A percentile compares a stretch with the other conserved stretches of the same genome.
phyloP scores from a whole-genome alignment of 164 flowering plant species.

The Berberis vulgaris region DNA sequence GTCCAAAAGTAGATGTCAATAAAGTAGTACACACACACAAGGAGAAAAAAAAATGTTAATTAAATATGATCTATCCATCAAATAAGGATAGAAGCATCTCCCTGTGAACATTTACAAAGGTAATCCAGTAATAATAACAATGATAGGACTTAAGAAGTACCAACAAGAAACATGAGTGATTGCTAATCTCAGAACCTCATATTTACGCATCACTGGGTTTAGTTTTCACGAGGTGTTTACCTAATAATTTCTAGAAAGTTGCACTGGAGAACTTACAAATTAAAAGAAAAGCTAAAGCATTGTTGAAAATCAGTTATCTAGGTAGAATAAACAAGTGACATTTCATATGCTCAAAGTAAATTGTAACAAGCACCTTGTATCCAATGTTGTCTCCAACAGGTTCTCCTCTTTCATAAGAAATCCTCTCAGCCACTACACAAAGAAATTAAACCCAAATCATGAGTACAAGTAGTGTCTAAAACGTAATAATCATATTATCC shows the following conservation, averaged over 20 bases:
- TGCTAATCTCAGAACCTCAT: no score
- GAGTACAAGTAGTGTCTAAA: neutral
- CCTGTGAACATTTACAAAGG: no score
- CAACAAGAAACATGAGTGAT: no score
- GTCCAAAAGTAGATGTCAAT: neutral
- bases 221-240: no score
- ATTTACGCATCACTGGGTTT: no score
- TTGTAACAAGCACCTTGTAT: slow-evolving; percentile 59
- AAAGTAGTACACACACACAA: neutral
- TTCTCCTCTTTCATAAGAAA: slow-evolving; percentile 86
- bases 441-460: slow-evolving; percentile 3
- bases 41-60: neutral
- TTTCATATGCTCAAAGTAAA: neutral
- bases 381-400: slow-evolving; percentile 74
- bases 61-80: no score
- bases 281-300: neutral
- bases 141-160: no score
- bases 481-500: neutral
- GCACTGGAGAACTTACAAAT: no score
- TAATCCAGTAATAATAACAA: no score
- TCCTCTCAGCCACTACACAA: slow-evolving; percentile 82
- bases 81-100: no score
- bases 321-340: neutral
- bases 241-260: no score
- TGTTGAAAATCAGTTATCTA: neutral